A percentile compares a stretch with the other conserved stretches of the same genome.
Conservation (phyloP, 2,329 filamentous ascomycete genomes). For the Bipolaris oryzae region DNA sequence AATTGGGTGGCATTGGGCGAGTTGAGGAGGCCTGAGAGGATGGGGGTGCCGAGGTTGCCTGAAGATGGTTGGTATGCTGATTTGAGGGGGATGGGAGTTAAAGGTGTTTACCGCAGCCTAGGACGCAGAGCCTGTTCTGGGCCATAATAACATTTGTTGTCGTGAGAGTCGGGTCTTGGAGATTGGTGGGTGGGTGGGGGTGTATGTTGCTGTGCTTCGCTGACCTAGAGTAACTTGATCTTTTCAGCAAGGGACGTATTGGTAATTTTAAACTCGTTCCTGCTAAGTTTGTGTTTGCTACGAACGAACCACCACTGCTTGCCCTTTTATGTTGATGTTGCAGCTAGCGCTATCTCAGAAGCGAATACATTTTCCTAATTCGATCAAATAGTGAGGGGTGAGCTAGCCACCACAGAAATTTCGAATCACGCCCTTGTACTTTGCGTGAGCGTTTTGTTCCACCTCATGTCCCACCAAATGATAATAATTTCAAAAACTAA, state of each 20-base stretch:
- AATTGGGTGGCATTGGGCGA: not conserved
- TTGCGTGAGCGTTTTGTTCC: too few relatives aligned
- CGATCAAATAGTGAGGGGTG: not conserved
- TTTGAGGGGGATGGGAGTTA: not conserved
- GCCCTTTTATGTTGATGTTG: not conserved
- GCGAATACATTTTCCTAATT: not conserved
- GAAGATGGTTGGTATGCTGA: not conserved
- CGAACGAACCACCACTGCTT: not conserved
- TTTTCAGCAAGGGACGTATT: too few relatives aligned
- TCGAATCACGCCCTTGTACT: not conserved
- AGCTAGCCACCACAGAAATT: not conserved
- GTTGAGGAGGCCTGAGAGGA: not conserved
- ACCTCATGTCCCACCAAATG: too few relatives aligned
- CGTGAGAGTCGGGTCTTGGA: too few relatives aligned
- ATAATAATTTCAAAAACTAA: too few relatives aligned
- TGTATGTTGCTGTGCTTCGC: not conserved
- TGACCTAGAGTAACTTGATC: not conserved
- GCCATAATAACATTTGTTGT: constrained; percentile 10
- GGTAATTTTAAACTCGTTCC: too few relatives aligned
- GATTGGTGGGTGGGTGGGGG: too few relatives aligned
- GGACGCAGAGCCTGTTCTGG: constrained; percentile 29
- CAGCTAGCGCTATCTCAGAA: not conserved
- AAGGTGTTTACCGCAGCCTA: constrained; percentile 37
- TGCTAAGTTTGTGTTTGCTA: not conserved
- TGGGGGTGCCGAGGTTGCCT: not conserved